Evolutionary conservation across 2,329 filamentous ascomycete species (phyloP).

Genomic region (Zasmidium angulare): DNA sequence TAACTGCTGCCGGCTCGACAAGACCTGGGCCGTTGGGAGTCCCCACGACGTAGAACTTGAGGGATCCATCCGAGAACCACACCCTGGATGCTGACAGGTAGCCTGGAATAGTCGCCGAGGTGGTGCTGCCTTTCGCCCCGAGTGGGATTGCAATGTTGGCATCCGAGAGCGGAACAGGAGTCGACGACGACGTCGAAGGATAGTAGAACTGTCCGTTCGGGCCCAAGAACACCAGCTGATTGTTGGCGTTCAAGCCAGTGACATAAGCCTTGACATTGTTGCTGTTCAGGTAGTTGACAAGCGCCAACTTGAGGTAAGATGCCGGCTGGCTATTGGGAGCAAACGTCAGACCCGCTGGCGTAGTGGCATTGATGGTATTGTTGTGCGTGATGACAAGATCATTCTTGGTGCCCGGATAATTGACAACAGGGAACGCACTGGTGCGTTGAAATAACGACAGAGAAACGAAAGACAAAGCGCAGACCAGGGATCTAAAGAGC

Average conservation of each 20-base stretch:
- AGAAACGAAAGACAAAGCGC: background rate
- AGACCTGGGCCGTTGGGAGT: slow-evolving; percentile 37
- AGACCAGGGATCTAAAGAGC: background rate
- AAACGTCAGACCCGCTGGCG: background rate
- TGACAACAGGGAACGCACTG: slow-evolving; percentile 21
- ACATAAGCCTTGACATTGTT: slow-evolving; percentile 45
- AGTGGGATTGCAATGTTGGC: slow-evolving; percentile 43
- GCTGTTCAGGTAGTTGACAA: slow-evolving; percentile 46
- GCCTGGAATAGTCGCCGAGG: slow-evolving; percentile 42
- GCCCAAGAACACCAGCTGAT: slow-evolving; percentile 43
- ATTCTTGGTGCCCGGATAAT: slow-evolving; percentile 21
- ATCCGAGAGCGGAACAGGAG: slow-evolving; percentile 38
- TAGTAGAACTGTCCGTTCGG: slow-evolving; percentile 43
- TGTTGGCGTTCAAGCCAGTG: slow-evolving; percentile 43
- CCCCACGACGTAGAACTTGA: slow-evolving; percentile 45
- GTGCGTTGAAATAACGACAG: background rate
- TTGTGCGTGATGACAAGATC: slow-evolving; percentile 28
- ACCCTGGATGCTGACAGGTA: slow-evolving; percentile 43
- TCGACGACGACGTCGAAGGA: slow-evolving; percentile 37
- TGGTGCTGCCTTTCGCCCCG: slow-evolving; percentile 36
- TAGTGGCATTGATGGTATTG: slow-evolving; percentile 31
- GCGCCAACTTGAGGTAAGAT: slow-evolving; percentile 18
- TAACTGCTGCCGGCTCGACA: slow-evolving; percentile 51
- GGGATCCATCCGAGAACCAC: slow-evolving; percentile 46
- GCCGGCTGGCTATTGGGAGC: slow-evolving; percentile 4